These are phyloP conservation scores for Petunia secreta DNA, from an alignment of 257 asterid genomes.

Conservation along the genomic window DNA sequence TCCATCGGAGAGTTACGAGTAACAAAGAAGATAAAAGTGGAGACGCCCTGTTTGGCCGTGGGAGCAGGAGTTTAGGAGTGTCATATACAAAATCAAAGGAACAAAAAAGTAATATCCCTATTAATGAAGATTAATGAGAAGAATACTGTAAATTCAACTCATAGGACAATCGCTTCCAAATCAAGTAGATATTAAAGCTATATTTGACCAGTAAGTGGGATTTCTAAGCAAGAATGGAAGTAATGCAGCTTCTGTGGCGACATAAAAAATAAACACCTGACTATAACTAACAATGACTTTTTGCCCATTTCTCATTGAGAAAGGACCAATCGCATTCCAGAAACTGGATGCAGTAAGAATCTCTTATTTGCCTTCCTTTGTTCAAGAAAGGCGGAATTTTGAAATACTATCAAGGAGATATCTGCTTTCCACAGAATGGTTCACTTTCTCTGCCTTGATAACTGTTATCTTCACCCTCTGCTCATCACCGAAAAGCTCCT, in stretches of 20 bases:
- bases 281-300: constrained; percentile 16
- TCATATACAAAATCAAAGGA: background rate
- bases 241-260: constrained; percentile 14
- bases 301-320: background rate
- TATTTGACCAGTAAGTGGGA: constrained; percentile 19
- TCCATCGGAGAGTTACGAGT: constrained; percentile 13
- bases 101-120: background rate
- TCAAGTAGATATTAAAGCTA: constrained; percentile 7
- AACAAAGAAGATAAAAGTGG: background rate
- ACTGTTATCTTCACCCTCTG: constrained; percentile 82
- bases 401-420: constrained; percentile 57
- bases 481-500: constrained; percentile 86
- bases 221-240: constrained; percentile 18
- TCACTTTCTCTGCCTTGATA: constrained; percentile 82
- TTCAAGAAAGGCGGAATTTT: constrained; percentile 34
- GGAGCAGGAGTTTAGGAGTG: background rate
- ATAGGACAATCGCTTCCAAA: background rate
- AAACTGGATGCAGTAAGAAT: constrained; percentile 21
- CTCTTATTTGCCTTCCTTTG: constrained; percentile 23
- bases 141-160: constrained; percentile 2
- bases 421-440: constrained; percentile 59
- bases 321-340: background rate
- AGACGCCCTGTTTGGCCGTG: background rate
- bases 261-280: constrained; percentile 12
- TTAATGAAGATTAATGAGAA: constrained; percentile 5